Conservation (phyloP, 2,329 filamentous ascomycete species). For the Leptographium wingfieldii region DNA sequence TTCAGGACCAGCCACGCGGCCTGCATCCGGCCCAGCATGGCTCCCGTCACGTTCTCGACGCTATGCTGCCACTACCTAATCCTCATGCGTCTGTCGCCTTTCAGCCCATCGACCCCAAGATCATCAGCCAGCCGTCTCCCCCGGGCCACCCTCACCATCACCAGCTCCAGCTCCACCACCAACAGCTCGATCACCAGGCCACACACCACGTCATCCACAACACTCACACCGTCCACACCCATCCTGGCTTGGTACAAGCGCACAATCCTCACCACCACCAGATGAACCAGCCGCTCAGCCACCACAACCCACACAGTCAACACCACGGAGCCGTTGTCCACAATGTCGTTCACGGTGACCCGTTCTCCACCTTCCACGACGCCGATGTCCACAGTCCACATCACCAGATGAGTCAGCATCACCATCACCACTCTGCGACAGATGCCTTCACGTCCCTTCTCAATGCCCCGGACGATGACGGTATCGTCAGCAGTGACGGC, state of each 20-base stretch:
- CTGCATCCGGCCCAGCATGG: constrained; percentile 23
- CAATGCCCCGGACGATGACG: constrained; percentile 29
- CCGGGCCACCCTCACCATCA: constrained; percentile 12
- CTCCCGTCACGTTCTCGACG: constrained; percentile 16
- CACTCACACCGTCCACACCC: neutral
- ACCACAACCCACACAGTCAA: constrained; percentile 16
- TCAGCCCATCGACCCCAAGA: constrained; percentile 48
- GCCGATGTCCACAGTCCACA: constrained; percentile 21
- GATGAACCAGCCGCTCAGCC: constrained; percentile 3
- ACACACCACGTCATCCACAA: neutral
- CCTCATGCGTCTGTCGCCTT: constrained; percentile 17
- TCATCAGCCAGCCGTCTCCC: constrained; percentile 32
- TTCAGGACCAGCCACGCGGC: constrained; percentile 18
- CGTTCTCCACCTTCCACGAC: constrained; percentile 25
- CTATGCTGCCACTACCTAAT: constrained; percentile 12
- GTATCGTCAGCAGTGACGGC: constrained; percentile 5
- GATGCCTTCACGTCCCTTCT: constrained; percentile 42
- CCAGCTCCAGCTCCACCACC: neutral
- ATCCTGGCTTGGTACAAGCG: neutral
- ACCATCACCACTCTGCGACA: constrained; percentile 24
- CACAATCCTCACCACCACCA: neutral
- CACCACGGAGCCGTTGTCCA: constrained; percentile 16
- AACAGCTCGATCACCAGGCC: neutral
- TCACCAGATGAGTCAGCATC: constrained; percentile 8
- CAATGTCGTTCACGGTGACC: constrained; percentile 12